These are phyloP conservation scores for Fusarium scirpi DNA, from an alignment of 2,329 filamentous ascomycete species.

Conservation along the genomic window DNA sequence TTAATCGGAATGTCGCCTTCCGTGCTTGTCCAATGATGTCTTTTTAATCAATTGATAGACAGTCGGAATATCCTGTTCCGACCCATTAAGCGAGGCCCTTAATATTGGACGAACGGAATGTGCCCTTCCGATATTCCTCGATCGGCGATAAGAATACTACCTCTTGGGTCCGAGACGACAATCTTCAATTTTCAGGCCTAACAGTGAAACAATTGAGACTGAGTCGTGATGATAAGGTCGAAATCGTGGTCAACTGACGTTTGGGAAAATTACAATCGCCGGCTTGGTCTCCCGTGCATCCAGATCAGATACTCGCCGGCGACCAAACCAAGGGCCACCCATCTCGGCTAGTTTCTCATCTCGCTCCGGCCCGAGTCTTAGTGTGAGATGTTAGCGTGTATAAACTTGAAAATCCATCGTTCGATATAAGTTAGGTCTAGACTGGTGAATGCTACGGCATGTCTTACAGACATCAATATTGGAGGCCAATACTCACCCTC, in stretches of 20 bases:
- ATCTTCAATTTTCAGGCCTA: not conserved
- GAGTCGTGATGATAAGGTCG: not conserved
- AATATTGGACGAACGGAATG: conserved; percentile 7
- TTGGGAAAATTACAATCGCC: not conserved
- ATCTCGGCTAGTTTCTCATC: not conserved
- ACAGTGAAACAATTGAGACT: not conserved
- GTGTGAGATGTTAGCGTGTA: not conserved
- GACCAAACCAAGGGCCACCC: not conserved
- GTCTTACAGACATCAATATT: conserved; percentile 1
- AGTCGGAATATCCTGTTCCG: conserved; percentile 2
- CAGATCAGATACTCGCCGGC: not conserved
- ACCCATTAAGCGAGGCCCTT: not conserved
- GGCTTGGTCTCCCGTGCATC: conserved; percentile 7
- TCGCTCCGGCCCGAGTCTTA: not conserved
- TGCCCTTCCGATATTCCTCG: conserved; percentile 21
- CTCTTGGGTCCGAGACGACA: not conserved
- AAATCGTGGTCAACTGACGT: conserved; percentile 6
- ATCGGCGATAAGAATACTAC: conserved; percentile 9
- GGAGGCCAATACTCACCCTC: too few relatives aligned
- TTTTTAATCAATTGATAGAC: not conserved
- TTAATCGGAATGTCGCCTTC: conserved; percentile 20
- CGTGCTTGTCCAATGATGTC: not conserved
- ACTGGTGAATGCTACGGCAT: not conserved
- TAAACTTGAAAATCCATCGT: not conserved
- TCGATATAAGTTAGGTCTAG: not conserved